These are phyloP conservation scores for Wickerhamiella spandovensis DNA, from an alignment of 805 yeast species.

Conservation along the genomic window DNA sequence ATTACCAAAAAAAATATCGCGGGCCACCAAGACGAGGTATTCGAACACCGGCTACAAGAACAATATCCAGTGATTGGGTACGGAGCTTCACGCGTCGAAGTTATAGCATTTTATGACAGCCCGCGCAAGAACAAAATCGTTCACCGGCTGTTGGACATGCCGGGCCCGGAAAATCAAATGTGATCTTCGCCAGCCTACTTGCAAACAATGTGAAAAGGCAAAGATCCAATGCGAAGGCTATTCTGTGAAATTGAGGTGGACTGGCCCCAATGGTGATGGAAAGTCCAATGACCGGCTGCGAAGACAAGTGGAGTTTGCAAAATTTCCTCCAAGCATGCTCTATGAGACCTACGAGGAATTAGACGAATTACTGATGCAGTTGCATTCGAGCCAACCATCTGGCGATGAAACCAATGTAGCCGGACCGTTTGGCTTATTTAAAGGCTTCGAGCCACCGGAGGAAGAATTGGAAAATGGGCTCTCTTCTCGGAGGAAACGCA, in stretches of 20 bases:
- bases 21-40: neutral
- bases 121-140: slow-evolving; percentile 44
- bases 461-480: neutral
- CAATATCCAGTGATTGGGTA: neutral
- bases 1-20: neutral
- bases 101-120: slow-evolving; percentile 17
- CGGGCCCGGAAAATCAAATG: slow-evolving; percentile 70
- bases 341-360: slow-evolving; percentile 71
- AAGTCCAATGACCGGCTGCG: slow-evolving; percentile 4
- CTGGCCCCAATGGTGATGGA: slow-evolving; percentile 18
- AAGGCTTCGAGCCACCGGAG: slow-evolving; percentile 25
- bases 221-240: slow-evolving; percentile 70
- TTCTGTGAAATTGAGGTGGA: slow-evolving; percentile 70
- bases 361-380: slow-evolving; percentile 50
- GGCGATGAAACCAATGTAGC: slow-evolving; percentile 37
- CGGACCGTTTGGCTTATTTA: slow-evolving; percentile 81
- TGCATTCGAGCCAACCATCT: slow-evolving; percentile 36
- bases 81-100: neutral
- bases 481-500: neutral
- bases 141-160: slow-evolving; percentile 84
- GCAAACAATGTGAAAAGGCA: slow-evolving; percentile 56
- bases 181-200: slow-evolving; percentile 56
- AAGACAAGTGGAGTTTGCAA: slow-evolving; percentile 58
- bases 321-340: slow-evolving; percentile 43
- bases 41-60: neutral